phyloP scores from a whole-genome alignment of 768 basidiomycete species.

The Nidula microcarpa region DNA sequence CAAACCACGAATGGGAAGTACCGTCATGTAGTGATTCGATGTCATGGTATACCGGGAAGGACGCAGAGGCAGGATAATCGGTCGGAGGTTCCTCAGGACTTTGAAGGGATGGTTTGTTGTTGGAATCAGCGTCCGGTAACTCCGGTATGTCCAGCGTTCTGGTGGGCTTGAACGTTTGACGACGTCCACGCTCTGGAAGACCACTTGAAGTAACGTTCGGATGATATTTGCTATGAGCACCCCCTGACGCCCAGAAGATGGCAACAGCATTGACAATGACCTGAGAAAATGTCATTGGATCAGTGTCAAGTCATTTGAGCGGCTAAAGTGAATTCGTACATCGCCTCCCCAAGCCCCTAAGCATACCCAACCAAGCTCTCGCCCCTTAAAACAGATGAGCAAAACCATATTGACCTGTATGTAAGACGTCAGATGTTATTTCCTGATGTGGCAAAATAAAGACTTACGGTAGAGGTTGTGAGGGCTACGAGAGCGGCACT shows the following conservation, averaged over 20 bases:
- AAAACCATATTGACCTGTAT: constrained; percentile 35
- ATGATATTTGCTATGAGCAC: constrained; percentile 3
- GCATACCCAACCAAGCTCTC: constrained; percentile 46
- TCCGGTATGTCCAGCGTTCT: constrained; percentile 2
- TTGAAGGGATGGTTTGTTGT: constrained; percentile 3
- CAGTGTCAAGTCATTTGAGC: too few relatives aligned
- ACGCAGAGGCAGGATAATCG: neutral
- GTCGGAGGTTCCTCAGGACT: neutral
- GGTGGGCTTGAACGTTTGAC: constrained; percentile 2
- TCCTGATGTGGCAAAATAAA: neutral
- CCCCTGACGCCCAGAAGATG: constrained; percentile 40
- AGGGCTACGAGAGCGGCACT: constrained; percentile 45
- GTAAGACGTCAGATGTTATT: neutral
- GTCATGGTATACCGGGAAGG: neutral
- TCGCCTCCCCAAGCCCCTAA: constrained; percentile 32
- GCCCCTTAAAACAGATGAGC: constrained; percentile 41
- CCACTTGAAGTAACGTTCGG: constrained; percentile 5
- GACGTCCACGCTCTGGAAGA: constrained; percentile 3
- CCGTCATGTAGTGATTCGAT: neutral
- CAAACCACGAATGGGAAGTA: neutral
- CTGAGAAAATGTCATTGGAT: constrained; percentile 13
- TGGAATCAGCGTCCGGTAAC: neutral
- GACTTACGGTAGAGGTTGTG: constrained; percentile 39
- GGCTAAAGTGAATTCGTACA: too few relatives aligned
- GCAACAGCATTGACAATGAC: constrained; percentile 44